Percentiles rank a stretch among this genome's conserved stretches.
Conservation (phyloP, 2,329 filamentous ascomycete genomes). For the Colletotrichum plurivorum region DNA sequence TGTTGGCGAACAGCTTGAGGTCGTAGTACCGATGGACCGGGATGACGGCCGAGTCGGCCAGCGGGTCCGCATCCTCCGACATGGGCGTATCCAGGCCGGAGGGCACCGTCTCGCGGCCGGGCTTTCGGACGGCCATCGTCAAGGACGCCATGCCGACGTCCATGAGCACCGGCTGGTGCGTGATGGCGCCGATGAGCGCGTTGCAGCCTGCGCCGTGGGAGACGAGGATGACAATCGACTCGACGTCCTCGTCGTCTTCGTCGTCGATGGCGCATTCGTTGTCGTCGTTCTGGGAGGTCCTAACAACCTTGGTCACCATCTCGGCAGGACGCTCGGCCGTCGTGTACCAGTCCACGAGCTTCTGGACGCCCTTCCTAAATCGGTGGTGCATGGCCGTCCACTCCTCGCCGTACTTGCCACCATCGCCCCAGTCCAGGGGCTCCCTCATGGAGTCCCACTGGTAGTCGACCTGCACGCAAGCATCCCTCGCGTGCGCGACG, state of each 20-base stretch:
- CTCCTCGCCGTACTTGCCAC: constrained; percentile 90
- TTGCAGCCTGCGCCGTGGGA: constrained; percentile 98
- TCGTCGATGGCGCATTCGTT: constrained; percentile 52
- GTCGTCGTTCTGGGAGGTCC: constrained; percentile 49
- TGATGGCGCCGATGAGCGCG: constrained; percentile 91
- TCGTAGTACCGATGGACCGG: constrained; percentile 77
- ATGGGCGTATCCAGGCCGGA: constrained; percentile 43
- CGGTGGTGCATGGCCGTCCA: constrained; percentile 96
- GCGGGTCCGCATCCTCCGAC: constrained; percentile 41
- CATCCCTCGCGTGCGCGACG: constrained; percentile 89
- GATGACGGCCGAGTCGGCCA: constrained; percentile 50
- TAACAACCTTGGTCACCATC: constrained; percentile 62
- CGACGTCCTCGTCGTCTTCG: constrained; percentile 74
- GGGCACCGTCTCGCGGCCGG: constrained; percentile 52
- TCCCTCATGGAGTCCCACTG: constrained; percentile 94
- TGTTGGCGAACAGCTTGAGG: constrained; percentile 80
- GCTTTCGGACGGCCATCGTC: constrained; percentile 84
- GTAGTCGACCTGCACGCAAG: constrained; percentile 89
- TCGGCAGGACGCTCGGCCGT: constrained; percentile 66
- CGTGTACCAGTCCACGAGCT: constrained; percentile 87
- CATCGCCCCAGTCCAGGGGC: constrained; percentile 86
- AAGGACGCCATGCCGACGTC: constrained; percentile 93
- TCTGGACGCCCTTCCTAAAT: constrained; percentile 84
- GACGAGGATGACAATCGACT: constrained; percentile 87
- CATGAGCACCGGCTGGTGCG: constrained; percentile 90